Conservation (phyloP, 1,284 basidiomycete species). For the Xerocomus minutiporus region DNA sequence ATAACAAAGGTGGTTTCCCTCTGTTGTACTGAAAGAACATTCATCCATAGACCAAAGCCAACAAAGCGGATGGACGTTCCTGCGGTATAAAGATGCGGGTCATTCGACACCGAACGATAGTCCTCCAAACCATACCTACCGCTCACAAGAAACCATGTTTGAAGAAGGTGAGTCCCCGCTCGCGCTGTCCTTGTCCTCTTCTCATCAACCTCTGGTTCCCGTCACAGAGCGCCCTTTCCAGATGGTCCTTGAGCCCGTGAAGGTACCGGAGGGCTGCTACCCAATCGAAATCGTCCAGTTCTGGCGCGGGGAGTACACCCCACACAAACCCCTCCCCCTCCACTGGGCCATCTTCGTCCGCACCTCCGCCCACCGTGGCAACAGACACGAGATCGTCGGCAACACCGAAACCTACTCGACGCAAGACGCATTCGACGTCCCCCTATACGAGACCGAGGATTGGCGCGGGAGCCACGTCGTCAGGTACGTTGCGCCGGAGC, state of each 20-base stretch:
- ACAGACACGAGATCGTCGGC: slow-evolving; percentile 26
- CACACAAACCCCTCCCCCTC: slow-evolving; percentile 14
- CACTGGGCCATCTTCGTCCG: slow-evolving; percentile 29
- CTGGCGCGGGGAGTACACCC: slow-evolving; percentile 22
- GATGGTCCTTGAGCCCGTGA: slow-evolving; percentile 16
- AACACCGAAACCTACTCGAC: slow-evolving; percentile 21
- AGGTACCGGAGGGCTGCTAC: slow-evolving; percentile 17
- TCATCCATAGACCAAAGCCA: not conserved
- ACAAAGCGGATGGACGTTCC: not conserved
- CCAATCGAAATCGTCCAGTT: slow-evolving; percentile 28
- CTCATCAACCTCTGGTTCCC: not conserved
- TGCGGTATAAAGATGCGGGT: not conserved
- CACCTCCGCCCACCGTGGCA: slow-evolving; percentile 17
- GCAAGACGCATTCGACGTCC: slow-evolving; percentile 12
- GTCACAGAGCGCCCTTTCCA: not conserved
- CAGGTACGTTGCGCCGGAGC: slow-evolving; percentile 5
- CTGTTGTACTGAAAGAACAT: not conserved
- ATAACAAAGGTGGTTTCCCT: not conserved
- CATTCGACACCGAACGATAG: not conserved
- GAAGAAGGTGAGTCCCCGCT: not conserved
- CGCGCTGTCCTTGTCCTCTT: too few species aligned
- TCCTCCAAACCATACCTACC: too few species aligned
- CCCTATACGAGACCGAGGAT: not conserved
- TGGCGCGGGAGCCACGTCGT: slow-evolving; percentile 15
- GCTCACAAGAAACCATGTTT: not conserved